phyloP scores from a whole-genome alignment of 2,329 filamentous ascomycete species.

The Aspergillus tamarii region DNA sequence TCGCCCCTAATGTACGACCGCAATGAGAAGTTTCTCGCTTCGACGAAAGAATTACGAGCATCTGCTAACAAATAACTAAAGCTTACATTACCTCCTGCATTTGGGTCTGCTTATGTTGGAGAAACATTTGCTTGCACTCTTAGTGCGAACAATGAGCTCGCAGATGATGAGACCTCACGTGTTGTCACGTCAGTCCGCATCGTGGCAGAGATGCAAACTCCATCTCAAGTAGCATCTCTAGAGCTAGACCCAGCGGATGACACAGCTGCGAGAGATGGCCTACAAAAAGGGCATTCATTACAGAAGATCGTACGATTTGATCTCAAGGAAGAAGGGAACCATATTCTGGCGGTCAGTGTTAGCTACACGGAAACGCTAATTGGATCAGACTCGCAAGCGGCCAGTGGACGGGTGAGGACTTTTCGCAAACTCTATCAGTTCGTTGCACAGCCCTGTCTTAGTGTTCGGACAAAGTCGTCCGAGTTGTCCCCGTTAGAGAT shows the following conservation, averaged over 20 bases:
- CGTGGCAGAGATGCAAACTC: constrained; percentile 93
- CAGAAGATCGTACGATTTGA: constrained; percentile 85
- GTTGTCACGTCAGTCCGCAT: constrained; percentile 77
- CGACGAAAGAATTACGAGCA: neutral
- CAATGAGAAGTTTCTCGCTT: neutral
- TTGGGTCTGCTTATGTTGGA: constrained; percentile 93
- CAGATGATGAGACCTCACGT: constrained; percentile 41
- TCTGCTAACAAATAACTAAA: constrained; percentile 27
- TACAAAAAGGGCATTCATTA: constrained; percentile 62
- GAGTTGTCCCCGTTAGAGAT: constrained; percentile 55
- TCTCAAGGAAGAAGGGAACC: constrained; percentile 89
- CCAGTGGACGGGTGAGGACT: constrained; percentile 70
- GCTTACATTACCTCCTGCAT: constrained; percentile 84
- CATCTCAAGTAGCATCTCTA: constrained; percentile 72
- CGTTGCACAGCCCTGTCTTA: constrained; percentile 84
- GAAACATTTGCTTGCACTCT: constrained; percentile 94
- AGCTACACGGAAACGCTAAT: constrained; percentile 85
- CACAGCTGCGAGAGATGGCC: constrained; percentile 42
- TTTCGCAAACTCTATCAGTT: constrained; percentile 98
- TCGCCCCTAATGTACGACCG: constrained; percentile 55
- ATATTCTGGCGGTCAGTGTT: constrained; percentile 90
- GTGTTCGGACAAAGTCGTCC: constrained; percentile 87
- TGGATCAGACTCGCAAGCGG: constrained; percentile 48
- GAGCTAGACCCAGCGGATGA: constrained; percentile 55
- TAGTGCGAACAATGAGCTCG: constrained; percentile 88